Percentiles rank a stretch among this genome's conserved stretches.
phyloP scores from a whole-genome alignment of 2,329 filamentous ascomycete species.

The Tolypocladium ovalisporum region DNA sequence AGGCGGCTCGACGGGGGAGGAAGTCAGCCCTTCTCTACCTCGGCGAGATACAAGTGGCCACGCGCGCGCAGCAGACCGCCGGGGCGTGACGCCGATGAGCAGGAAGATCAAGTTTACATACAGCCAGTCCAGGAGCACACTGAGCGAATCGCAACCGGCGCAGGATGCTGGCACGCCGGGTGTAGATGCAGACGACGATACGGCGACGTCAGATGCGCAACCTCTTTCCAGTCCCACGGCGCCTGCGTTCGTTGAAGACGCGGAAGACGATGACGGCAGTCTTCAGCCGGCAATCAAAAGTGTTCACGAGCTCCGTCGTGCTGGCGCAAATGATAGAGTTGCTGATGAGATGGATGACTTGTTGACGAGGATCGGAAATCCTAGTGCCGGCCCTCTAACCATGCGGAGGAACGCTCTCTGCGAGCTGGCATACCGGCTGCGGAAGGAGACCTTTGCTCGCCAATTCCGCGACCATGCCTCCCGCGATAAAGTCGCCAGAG shows the following conservation, averaged over 20 bases:
- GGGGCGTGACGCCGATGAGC: slow-evolving; percentile 14
- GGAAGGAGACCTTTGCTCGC: slow-evolving; percentile 50
- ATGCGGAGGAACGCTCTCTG: slow-evolving; percentile 47
- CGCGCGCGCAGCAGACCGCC: slow-evolving; percentile 14
- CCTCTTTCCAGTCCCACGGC: slow-evolving; percentile 11
- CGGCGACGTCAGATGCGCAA: slow-evolving; percentile 11
- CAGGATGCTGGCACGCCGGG: slow-evolving; percentile 9
- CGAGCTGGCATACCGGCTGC: slow-evolving; percentile 48
- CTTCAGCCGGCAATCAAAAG: slow-evolving; percentile 44
- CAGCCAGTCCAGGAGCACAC: slow-evolving; percentile 19
- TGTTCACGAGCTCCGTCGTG: slow-evolving; percentile 55
- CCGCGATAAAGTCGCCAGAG: slow-evolving; percentile 56
- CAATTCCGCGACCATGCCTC: slow-evolving; percentile 67
- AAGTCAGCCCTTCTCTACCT: not conserved
- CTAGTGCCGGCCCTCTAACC: slow-evolving; percentile 33
- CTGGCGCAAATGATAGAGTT: slow-evolving; percentile 55
- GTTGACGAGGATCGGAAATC: slow-evolving; percentile 46
- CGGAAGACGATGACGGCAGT: slow-evolving; percentile 27
- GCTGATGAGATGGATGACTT: slow-evolving; percentile 56
- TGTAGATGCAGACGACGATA: slow-evolving; percentile 5
- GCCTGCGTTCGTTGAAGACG: slow-evolving; percentile 14
- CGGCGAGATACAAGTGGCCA: not conserved
- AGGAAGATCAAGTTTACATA: slow-evolving; percentile 24
- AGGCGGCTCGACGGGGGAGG: not conserved
- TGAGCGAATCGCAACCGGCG: slow-evolving; percentile 15